A percentile compares a stretch with the other conserved stretches of the same genome.
phyloP scores from a whole-genome alignment of 768 basidiomycete species.

The Amanita jacksonii region DNA sequence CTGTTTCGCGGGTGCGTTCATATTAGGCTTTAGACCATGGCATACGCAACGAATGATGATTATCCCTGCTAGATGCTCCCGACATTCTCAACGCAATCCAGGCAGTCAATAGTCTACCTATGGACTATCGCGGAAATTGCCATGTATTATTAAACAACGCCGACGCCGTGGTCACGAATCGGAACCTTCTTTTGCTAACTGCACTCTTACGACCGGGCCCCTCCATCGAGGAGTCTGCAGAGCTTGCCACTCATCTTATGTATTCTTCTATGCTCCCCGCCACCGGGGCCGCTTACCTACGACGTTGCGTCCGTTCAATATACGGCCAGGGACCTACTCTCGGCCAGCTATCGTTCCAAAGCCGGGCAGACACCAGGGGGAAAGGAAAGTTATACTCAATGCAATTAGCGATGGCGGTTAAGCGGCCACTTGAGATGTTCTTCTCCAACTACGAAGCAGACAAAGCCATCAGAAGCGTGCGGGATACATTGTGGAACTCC shows the following conservation, averaged over 20 bases:
- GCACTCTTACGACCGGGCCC: conserved; percentile 22
- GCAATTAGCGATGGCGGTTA: conserved; percentile 27
- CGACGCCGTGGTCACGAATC: conserved; percentile 15
- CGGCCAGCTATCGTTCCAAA: conserved; percentile 29
- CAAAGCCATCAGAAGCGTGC: conserved; percentile 21
- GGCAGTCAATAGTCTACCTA: conserved; percentile 20
- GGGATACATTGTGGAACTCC: conserved; percentile 24
- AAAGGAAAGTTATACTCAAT: conserved; percentile 25
- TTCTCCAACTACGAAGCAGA: conserved; percentile 20
- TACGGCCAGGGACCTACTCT: conserved; percentile 23
- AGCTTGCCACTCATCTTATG: conserved; percentile 32
- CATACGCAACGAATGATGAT: too few relatives aligned
- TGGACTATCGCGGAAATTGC: conserved; percentile 15
- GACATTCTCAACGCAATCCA: conserved; percentile 23
- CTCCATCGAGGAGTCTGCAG: conserved; percentile 31
- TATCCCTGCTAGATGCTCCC: conserved; percentile 4
- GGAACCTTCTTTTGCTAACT: conserved; percentile 18
- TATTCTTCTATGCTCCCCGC: conserved; percentile 30
- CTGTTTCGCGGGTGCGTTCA: too few relatives aligned
- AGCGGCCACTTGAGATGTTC: conserved; percentile 30
- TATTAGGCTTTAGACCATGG: too few relatives aligned
- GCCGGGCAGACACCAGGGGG: conserved; percentile 24
- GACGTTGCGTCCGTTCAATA: conserved; percentile 24
- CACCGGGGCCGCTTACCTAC: conserved; percentile 24
- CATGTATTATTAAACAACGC: conserved; percentile 17